Conservation (phyloP, 2,329 filamentous ascomycete genomes). For the Aspergillus chevalieri region DNA sequence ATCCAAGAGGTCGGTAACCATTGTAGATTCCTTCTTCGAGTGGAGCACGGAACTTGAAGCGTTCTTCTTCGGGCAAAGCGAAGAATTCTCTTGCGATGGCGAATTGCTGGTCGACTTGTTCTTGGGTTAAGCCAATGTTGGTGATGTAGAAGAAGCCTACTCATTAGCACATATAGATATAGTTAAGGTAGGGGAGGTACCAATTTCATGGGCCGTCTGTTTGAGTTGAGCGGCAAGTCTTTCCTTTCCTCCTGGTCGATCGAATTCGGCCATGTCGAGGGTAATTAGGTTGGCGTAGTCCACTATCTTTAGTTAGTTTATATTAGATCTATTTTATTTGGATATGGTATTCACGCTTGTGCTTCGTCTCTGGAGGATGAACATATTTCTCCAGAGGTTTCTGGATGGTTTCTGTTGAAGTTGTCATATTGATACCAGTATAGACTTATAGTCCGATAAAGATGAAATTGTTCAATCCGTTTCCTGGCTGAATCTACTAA, state of each 20-base stretch:
- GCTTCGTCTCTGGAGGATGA: too few relatives aligned
- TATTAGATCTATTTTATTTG: too few relatives aligned
- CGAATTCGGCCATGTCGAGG: constrained; percentile 51
- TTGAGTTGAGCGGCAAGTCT: constrained; percentile 49
- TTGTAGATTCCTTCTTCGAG: constrained; percentile 51
- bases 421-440: too few relatives aligned
- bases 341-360: too few relatives aligned
- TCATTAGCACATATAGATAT: constrained; percentile 5
- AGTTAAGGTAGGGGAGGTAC: background rate
- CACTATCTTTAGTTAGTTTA: constrained; percentile 1
- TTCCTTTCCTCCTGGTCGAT: constrained; percentile 50
- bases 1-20: constrained; percentile 45
- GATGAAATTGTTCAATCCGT: too few relatives aligned
- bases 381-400: too few relatives aligned
- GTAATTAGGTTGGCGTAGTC: constrained; percentile 51
- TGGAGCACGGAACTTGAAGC: constrained; percentile 48
- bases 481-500: too few relatives aligned
- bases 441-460: too few relatives aligned
- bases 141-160: constrained; percentile 56
- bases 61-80: constrained; percentile 49
- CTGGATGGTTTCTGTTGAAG: too few relatives aligned
- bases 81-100: constrained; percentile 54
- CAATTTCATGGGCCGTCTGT: constrained; percentile 41
- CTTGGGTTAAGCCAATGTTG: constrained; percentile 53
- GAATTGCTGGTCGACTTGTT: constrained; percentile 54